Evolutionary conservation across 768 basidiomycete species (phyloP).

Genomic region (Mycena belliarum): DNA sequence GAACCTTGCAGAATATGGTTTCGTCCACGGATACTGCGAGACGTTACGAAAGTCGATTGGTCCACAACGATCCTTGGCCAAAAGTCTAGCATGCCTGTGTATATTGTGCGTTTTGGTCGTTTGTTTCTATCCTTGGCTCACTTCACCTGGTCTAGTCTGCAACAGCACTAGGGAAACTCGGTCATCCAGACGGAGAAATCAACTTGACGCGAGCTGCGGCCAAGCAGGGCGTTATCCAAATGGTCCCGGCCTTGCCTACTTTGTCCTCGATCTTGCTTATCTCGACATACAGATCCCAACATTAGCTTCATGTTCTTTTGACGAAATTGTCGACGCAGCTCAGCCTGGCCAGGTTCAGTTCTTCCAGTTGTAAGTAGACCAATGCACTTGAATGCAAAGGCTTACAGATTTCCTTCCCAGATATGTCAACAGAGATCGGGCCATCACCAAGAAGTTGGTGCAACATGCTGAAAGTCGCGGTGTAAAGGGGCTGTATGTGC

Average conservation of each 20-base stretch:
- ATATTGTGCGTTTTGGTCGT: conserved; percentile 55
- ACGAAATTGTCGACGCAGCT: conserved; percentile 89
- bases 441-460: conserved; percentile 83
- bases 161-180: conserved; percentile 80
- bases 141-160: conserved; percentile 51
- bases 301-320: conserved; percentile 92
- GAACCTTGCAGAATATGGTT: conserved; percentile 84
- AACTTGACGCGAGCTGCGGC: conserved; percentile 72
- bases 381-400: neutral
- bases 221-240: conserved; percentile 61
- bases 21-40: conserved; percentile 80
- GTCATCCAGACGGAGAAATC: conserved; percentile 81
- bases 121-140: neutral
- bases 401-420: conserved; percentile 32
- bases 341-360: conserved; percentile 81
- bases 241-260: conserved; percentile 32
- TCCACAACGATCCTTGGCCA: conserved; percentile 82
- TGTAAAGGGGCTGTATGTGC: conserved; percentile 73
- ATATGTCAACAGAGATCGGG: conserved; percentile 91
- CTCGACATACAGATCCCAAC: conserved; percentile 78
- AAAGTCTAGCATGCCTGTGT: conserved; percentile 73
- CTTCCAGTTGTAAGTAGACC: conserved; percentile 70
- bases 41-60: conserved; percentile 86
- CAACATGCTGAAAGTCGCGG: conserved; percentile 90
- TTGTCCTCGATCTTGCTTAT: neutral